phyloP scores from a whole-genome alignment of 257 asterid genomes.

The Capsicum rhomboideum region DNA sequence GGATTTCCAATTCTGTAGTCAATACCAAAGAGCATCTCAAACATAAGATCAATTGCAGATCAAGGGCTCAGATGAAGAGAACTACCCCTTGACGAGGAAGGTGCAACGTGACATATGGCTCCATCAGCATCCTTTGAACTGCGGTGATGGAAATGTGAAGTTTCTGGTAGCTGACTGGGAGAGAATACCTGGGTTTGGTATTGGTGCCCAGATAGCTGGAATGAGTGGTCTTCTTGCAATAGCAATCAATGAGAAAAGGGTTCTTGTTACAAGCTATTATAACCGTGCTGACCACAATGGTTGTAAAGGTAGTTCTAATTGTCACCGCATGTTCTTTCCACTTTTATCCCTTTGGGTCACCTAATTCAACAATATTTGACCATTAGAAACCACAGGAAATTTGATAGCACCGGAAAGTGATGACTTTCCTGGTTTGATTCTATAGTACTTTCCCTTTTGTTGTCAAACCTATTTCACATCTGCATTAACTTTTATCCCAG shows the following conservation, averaged over 20 bases:
- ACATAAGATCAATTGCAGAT: constrained; percentile 30
- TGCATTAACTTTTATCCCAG: neutral
- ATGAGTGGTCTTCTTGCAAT: constrained; percentile 94
- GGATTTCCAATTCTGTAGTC: neutral
- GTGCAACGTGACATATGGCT: constrained; percentile 89
- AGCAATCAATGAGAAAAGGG: constrained; percentile 70
- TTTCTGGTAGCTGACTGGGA: constrained; percentile 91
- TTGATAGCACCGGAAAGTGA: neutral
- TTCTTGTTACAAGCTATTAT: constrained; percentile 64
- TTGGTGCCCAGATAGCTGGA: constrained; percentile 94
- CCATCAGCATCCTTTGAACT: constrained; percentile 83
- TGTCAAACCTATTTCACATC: neutral
- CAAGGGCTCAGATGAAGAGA: constrained; percentile 78
- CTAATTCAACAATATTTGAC: neutral
- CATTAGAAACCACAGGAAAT: neutral
- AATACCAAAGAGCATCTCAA: neutral
- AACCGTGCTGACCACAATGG: constrained; percentile 94
- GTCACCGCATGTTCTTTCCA: neutral
- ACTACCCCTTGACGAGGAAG: constrained; percentile 90
- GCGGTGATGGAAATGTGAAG: constrained; percentile 54
- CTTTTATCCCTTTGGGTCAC: neutral
- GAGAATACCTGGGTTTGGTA: constrained; percentile 88
- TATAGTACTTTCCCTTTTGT: neutral
- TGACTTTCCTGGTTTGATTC: neutral
- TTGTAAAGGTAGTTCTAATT: constrained; percentile 57